A percentile compares a stretch with the other conserved stretches of the same genome.
These are phyloP conservation scores for Claviceps humidiphila DNA, from an alignment of 2,329 filamentous ascomycete genomes.

Conservation along the genomic window DNA sequence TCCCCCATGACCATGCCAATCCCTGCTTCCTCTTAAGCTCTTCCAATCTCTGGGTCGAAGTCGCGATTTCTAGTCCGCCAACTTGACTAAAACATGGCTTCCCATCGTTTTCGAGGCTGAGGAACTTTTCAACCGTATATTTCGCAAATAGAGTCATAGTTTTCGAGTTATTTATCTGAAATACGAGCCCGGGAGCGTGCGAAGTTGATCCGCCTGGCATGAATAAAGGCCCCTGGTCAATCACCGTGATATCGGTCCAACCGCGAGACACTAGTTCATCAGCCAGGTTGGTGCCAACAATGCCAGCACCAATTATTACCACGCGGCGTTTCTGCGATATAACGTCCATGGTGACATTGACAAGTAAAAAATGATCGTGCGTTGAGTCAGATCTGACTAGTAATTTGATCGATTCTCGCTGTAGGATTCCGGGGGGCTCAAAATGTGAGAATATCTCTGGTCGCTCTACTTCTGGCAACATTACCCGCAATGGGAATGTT, in stretches of 20 bases:
- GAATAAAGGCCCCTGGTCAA: slow-evolving; percentile 48
- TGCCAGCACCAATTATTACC: slow-evolving; percentile 50
- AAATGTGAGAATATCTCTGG: too few species aligned
- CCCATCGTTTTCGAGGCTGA: slow-evolving; percentile 29
- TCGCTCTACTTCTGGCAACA: too few species aligned
- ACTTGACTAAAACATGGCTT: slow-evolving; percentile 46
- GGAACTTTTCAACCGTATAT: slow-evolving; percentile 49
- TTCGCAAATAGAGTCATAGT: slow-evolving; percentile 44
- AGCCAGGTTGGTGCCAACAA: slow-evolving; percentile 50
- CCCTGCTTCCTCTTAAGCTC: slow-evolving; percentile 51
- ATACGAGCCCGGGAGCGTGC: slow-evolving; percentile 51
- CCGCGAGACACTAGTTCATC: slow-evolving; percentile 50
- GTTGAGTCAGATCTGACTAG: too few species aligned
- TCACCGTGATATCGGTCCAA: slow-evolving; percentile 50
- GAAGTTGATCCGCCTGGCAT: slow-evolving; percentile 54
- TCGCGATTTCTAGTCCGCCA: slow-evolving; percentile 49
- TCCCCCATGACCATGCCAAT: slow-evolving; percentile 47
- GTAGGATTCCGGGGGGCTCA: too few species aligned
- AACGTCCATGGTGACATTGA: slow-evolving; percentile 14
- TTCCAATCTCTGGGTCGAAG: slow-evolving; percentile 42
- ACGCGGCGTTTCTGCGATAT: slow-evolving; percentile 26
- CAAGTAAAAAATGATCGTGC: too few species aligned
- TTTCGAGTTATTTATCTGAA: slow-evolving; percentile 46
- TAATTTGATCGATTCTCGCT: too few species aligned
- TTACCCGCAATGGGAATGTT: too few species aligned